A percentile compares a stretch with the other conserved stretches of the same genome.
Conservation (phyloP, 1,284 basidiomycete species). For the Anthracocystis setariae region DNA sequence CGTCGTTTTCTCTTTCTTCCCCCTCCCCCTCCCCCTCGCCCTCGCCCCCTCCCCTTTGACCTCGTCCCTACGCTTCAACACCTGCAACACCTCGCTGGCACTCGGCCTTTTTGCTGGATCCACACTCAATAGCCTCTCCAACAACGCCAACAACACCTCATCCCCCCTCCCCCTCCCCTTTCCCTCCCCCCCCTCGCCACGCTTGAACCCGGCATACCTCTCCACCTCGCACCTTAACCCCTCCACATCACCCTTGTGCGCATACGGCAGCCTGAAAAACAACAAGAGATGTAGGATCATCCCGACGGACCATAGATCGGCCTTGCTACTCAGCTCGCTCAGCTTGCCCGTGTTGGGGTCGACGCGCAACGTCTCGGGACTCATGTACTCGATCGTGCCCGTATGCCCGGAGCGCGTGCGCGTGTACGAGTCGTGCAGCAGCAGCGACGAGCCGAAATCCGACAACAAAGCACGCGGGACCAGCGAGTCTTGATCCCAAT, state of each 20-base stretch:
- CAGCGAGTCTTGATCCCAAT: conserved; percentile 87
- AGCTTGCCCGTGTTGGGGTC: conserved; percentile 72
- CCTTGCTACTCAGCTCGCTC: conserved; percentile 81
- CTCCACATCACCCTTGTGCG: conserved; percentile 72
- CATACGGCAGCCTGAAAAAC: conserved; percentile 76
- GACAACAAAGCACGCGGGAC: conserved; percentile 83
- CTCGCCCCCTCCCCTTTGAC: background rate
- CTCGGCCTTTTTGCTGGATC: conserved; percentile 75
- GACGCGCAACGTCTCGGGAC: conserved; percentile 79
- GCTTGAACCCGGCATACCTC: conserved; percentile 75
- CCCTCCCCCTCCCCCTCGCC: background rate
- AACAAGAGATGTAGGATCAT: conserved; percentile 91
- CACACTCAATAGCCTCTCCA: conserved; percentile 78
- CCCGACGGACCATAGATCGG: conserved; percentile 74
- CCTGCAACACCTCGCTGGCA: conserved; percentile 75
- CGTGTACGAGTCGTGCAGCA: conserved; percentile 56
- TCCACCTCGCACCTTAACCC: conserved; percentile 79
- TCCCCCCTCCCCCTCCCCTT: conserved; percentile 71
- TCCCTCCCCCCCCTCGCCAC: too few relatives aligned
- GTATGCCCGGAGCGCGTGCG: conserved; percentile 79
- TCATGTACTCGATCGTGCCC: conserved; percentile 80
- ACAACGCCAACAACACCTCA: conserved; percentile 75
- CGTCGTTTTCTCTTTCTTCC: background rate
- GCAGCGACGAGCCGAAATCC: conserved; percentile 86
- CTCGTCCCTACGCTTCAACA: conserved; percentile 5